These are phyloP conservation scores for Panaeolus papilionaceus DNA, from an alignment of 768 basidiomycete species.

Conservation along the genomic window DNA sequence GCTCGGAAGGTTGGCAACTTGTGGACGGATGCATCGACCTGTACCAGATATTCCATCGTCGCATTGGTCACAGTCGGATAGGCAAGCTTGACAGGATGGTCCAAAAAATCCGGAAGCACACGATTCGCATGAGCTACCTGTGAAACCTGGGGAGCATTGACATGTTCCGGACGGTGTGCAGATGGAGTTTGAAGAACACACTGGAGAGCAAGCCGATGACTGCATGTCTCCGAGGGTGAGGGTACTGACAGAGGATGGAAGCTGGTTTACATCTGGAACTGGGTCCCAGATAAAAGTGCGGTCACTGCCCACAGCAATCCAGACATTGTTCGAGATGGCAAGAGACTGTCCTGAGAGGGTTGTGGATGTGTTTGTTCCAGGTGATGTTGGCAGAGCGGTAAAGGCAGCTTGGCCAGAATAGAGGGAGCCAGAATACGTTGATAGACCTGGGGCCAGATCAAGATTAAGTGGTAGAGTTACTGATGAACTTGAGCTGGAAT, in stretches of 20 bases:
- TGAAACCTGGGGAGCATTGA: slow-evolving; percentile 72
- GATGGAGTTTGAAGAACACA: slow-evolving; percentile 62
- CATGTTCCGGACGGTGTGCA: slow-evolving; percentile 75
- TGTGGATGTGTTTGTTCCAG: slow-evolving; percentile 53
- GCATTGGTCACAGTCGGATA: slow-evolving; percentile 67
- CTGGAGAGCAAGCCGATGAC: slow-evolving; percentile 72
- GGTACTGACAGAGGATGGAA: slow-evolving; percentile 57
- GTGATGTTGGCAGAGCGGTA: slow-evolving; percentile 57
- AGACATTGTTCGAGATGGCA: slow-evolving; percentile 68
- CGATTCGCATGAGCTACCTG: slow-evolving; percentile 76
- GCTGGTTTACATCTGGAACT: slow-evolving; percentile 72
- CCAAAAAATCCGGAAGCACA: slow-evolving; percentile 78
- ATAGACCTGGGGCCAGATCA: slow-evolving; percentile 69
- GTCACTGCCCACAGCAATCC: slow-evolving; percentile 65
- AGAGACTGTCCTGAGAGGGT: slow-evolving; percentile 64
- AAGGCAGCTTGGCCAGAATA: slow-evolving; percentile 74
- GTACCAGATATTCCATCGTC: slow-evolving; percentile 80
- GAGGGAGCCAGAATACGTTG: slow-evolving; percentile 62
- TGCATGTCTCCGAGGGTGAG: slow-evolving; percentile 73
- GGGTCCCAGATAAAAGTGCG: slow-evolving; percentile 85
- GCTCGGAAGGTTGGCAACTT: slow-evolving; percentile 57
- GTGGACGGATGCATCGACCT: slow-evolving; percentile 67
- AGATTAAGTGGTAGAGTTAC: slow-evolving; percentile 68
- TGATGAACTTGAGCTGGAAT: slow-evolving; percentile 50
- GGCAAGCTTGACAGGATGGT: slow-evolving; percentile 68